Base-by-base conservation (phyloP, 495 filamentous ascomycete genomes). In the Lichina pygmaea region DNA sequence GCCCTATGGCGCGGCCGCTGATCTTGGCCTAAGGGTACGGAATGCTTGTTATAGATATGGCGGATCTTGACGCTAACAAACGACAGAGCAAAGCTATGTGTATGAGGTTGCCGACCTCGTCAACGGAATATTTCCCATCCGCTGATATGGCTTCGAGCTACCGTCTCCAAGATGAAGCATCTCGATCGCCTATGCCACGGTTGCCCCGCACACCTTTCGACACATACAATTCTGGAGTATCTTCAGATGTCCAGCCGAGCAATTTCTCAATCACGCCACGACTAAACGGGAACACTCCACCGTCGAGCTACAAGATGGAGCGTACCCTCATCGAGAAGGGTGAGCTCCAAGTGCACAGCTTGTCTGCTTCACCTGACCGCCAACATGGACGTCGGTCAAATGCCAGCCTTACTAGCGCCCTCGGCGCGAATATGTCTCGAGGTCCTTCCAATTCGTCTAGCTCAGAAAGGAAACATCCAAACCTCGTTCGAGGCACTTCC, bases 361-460 rank as follows among this genome's bases (percentile, higher is more conserved):
- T 79, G 16, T 83, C 81, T 0, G 75, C 73, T 0, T 91, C 81
- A 12, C 79, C 82, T 11, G 81, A 73, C 60, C 49, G 63, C 45
- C n/a, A 57, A 39, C 42, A 58, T 36, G 43, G 41, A 16, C 51
- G 49, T 48, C 54, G 50, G 45, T 54, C 71, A 24, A 71, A 71
- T 50, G 71, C 73, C 8, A 70, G 68, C 16, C 57, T 78, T 31
- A 66, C 68, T 5, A 75, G 72, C 32, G 72, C 73, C 11, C 62
- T 85, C 44, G 72, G 75, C 15, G 75, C 77, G 9, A 77, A 75
- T 43, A 62, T 86, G 6, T 72, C 78, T n/a, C 71, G 76, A 12
- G 75, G 77, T 12, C 78, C 83, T 44, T 3, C 71, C 74, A 8
- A 64, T 53, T 41, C 56, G 62, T 34, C 54, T 63, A 10, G 82